Evolutionary conservation across 768 basidiomycete genomes (phyloP).

Genomic region (Naganishia friedmannii): DNA sequence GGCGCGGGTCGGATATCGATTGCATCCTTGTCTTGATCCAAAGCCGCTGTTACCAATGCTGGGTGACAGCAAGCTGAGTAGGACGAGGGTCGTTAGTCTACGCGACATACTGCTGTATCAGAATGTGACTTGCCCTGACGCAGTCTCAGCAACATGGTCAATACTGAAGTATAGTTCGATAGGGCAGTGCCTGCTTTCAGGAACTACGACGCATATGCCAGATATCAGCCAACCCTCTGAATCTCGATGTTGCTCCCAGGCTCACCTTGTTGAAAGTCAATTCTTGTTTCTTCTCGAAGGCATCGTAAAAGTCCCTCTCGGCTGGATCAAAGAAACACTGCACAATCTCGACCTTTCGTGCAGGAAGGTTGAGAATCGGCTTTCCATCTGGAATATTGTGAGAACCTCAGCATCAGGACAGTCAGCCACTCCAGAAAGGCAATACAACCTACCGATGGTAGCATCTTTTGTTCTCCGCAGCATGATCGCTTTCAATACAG

Average conservation of each 20-base stretch:
- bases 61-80: conserved; percentile 83
- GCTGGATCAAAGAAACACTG: conserved; percentile 72
- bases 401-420: background rate
- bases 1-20: conserved; percentile 62
- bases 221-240: conserved; percentile 52
- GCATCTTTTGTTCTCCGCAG: conserved; percentile 73
- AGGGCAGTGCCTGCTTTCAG: conserved; percentile 46
- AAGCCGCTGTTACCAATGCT: conserved; percentile 68
- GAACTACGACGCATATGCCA: conserved; percentile 37
- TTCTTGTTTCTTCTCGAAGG: conserved; percentile 62
- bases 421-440: background rate
- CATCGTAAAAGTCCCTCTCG: conserved; percentile 75
- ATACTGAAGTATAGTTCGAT: conserved; percentile 52
- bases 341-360: conserved; percentile 66
- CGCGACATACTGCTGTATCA: background rate
- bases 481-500: conserved; percentile 82
- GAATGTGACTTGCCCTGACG: conserved; percentile 68
- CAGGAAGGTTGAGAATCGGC: conserved; percentile 74
- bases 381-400: conserved; percentile 66
- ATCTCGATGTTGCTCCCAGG: conserved; percentile 24
- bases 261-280: conserved; percentile 60
- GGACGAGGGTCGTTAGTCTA: background rate
- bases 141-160: conserved; percentile 62
- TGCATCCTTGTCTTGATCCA: conserved; percentile 65
- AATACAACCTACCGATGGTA: conserved; percentile 39